These are phyloP conservation scores for Linnemannia exigua DNA, from an alignment of 192 early-diverging fungal species.

Conservation along the genomic window DNA sequence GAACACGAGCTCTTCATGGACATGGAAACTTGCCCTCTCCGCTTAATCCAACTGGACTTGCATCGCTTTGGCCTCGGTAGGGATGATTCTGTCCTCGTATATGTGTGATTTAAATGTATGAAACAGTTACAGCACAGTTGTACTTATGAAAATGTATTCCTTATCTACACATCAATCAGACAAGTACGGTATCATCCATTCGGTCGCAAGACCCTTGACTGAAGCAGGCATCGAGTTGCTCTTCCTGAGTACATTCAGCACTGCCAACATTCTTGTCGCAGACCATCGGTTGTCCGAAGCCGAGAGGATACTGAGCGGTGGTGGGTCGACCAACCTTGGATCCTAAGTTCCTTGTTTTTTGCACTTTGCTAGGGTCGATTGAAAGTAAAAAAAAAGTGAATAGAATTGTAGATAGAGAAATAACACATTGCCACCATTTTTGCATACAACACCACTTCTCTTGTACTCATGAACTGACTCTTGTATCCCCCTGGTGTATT, in stretches of 20 bases:
- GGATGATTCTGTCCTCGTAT: neutral
- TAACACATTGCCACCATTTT: too few relatives aligned
- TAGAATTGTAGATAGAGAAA: neutral
- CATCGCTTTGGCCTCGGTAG: conserved; percentile 64
- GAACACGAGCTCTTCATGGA: conserved; percentile 64
- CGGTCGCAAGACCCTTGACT: conserved; percentile 73
- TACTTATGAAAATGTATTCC: neutral
- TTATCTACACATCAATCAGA: conserved; percentile 49
- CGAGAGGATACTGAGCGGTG: conserved; percentile 49
- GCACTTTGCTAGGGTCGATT: neutral
- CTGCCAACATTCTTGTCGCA: conserved; percentile 76
- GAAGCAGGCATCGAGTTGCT: conserved; percentile 72
- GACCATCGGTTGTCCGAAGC: conserved; percentile 51
- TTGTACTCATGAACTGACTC: too few relatives aligned
- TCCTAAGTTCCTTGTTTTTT: neutral
- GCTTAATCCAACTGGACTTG: conserved; percentile 78
- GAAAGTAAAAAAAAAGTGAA: neutral
- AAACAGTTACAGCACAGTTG: neutral
- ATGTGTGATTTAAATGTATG: too few relatives aligned
- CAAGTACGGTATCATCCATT: conserved; percentile 77
- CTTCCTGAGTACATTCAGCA: conserved; percentile 75
- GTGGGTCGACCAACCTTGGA: conserved; percentile 15
- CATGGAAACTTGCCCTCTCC: conserved; percentile 59
- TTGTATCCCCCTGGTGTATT: too few relatives aligned
- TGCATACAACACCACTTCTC: too few relatives aligned